Evolutionary conservation across 139 green algal species (phyloP), one percentile per base, ranked within the genome.

Genomic region (Haematococcus sp.): DNA sequence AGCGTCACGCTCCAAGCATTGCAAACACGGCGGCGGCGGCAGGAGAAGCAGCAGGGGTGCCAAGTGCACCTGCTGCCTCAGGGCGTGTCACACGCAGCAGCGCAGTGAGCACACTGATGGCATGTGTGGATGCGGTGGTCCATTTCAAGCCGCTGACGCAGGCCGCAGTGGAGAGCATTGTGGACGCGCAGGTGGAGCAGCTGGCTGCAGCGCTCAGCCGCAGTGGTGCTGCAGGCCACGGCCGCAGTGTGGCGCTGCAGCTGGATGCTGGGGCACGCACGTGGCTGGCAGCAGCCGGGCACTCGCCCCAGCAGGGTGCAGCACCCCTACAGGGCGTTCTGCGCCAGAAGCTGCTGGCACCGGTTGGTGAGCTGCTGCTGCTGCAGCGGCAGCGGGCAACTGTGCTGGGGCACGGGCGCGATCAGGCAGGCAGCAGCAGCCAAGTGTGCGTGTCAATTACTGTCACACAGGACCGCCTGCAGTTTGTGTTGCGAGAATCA

Each of bases 61-160:
- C 46, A 61, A 3, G 11, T 31, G 30, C 15, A 44, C 35, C 51
- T 1, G 28, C 71, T 46, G 31, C 55, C 43, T 9, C 60, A 54
- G 32, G 7, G 1, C 4, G 20, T 23, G 32, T 28, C 40, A n/a
- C 20, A 30, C 3, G 70, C 78, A 16, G 34, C 84, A 13, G 44
- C 61, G 31, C 72, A 84, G 72, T 49, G 40, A 49, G 40, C 11
- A 49, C 40, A 49, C 44, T 87, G 27, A 61, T 52, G 54, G 52
- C 65, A 16, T n/a, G 44, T 4, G 82, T 87, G 2, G 78, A 87
- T 27, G 78, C 77, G 0, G 68, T 76, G 0, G 60, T 87, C 5
- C 30, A 23, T 0, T 74, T 87, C 17, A 4, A 28, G 13, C 58
- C 75, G 3, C 75, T 87, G 32, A 22, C 44, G 2, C 22, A 16